These are phyloP conservation scores for Spizellomyces sp. DNA, from an alignment of 192 early-diverging fungal genomes.

Conservation along the genomic window DNA sequence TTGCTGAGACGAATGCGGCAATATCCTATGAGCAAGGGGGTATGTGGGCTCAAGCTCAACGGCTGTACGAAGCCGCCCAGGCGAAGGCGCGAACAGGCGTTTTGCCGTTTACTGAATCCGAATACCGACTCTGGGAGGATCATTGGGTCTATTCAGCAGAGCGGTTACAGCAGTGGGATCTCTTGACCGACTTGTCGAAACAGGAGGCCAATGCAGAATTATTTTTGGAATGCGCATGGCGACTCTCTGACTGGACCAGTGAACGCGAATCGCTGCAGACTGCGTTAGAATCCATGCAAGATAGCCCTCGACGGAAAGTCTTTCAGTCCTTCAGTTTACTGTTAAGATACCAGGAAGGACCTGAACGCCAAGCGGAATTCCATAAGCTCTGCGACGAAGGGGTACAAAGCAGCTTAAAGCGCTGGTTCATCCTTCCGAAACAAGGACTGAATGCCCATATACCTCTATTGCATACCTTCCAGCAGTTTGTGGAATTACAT, in stretches of 20 bases:
- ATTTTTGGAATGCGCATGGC: constrained; percentile 90
- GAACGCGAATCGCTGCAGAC: constrained; percentile 77
- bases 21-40: constrained; percentile 93
- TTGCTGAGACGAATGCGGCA: constrained; percentile 93
- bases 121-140: constrained; percentile 97
- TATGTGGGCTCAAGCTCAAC: constrained; percentile 91
- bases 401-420: constrained; percentile 78
- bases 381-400: constrained; percentile 84
- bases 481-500: constrained; percentile 93
- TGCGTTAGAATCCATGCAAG: constrained; percentile 62
- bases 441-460: constrained; percentile 87
- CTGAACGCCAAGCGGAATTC: constrained; percentile 60
- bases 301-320: constrained; percentile 75
- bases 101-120: constrained; percentile 89
- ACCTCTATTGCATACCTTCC: constrained; percentile 87
- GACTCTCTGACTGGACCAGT: constrained; percentile 89
- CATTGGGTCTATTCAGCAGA: constrained; percentile 92
- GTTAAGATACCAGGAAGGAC: constrained; percentile 62
- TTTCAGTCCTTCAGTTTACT: constrained; percentile 82
- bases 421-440: constrained; percentile 80
- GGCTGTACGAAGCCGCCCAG: constrained; percentile 90
- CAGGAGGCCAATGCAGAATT: constrained; percentile 87
- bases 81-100: constrained; percentile 84
- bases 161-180: constrained; percentile 97
- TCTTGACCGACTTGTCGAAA: constrained; percentile 88